These are phyloP conservation scores for Musa itinerans DNA, from an alignment of 176 grass and related monocot genomes.

Conservation along the genomic window DNA sequence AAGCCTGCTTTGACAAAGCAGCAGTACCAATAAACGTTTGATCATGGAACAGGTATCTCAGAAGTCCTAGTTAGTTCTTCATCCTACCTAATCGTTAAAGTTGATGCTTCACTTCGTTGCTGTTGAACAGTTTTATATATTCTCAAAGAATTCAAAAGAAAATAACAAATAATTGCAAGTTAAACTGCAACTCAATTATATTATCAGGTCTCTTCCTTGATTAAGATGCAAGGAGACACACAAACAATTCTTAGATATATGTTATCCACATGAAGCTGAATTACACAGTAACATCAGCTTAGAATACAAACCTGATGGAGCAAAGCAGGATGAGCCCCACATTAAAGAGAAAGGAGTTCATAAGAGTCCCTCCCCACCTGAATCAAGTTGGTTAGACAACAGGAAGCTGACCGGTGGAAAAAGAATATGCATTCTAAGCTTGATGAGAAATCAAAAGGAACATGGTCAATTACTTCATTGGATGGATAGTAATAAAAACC, in stretches of 20 bases:
- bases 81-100: neutral
- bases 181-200: too few relatives aligned
- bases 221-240: neutral
- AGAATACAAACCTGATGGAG: conserved; percentile 64
- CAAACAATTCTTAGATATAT: neutral
- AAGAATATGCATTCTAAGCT: neutral
- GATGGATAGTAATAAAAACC: conserved; percentile 99
- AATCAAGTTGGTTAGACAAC: conserved; percentile 19
- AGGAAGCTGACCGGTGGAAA: neutral
- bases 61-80: neutral
- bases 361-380: conserved; percentile 95
- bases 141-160: neutral
- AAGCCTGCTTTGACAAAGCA: neutral
- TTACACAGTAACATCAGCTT: neutral
- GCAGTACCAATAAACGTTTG: neutral
- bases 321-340: conserved; percentile 94
- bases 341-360: conserved; percentile 99
- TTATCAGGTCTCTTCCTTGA: neutral
- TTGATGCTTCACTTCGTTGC: neutral
- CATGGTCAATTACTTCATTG: conserved; percentile 77
- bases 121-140: neutral
- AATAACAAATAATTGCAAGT: neutral
- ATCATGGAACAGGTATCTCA: neutral
- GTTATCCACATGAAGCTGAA: neutral
- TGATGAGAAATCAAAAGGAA: conserved; percentile 4